These are phyloP conservation scores for Diaporthe caulivora DNA, from an alignment of 2,329 filamentous ascomycete genomes.

Conservation along the genomic window DNA sequence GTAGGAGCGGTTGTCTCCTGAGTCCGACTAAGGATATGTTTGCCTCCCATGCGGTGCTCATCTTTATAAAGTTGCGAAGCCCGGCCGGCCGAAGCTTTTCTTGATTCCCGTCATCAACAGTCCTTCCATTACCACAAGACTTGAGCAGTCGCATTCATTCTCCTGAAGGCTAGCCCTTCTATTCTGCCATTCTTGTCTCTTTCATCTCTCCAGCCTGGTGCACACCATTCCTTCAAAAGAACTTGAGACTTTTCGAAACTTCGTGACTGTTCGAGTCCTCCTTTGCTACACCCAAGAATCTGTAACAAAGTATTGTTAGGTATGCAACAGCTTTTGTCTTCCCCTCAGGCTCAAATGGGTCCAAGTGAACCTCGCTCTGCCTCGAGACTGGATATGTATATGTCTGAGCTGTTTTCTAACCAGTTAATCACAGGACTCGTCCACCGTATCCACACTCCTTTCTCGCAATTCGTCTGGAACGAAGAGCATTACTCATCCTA, in stretches of 20 bases:
- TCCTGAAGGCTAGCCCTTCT: conserved; percentile 52
- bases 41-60: conserved; percentile 36
- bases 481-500: conserved; percentile 46
- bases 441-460: conserved; percentile 43
- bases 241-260: conserved; percentile 45
- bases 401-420: conserved; percentile 22
- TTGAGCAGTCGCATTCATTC: conserved; percentile 52
- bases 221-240: conserved; percentile 52
- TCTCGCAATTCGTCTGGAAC: conserved; percentile 56
- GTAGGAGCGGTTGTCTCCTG: conserved; percentile 1
- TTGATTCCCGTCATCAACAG: conserved; percentile 42
- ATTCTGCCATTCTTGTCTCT: conserved; percentile 43
- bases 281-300: conserved; percentile 25
- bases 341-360: not conserved
- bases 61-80: conserved; percentile 41
- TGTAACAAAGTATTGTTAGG: conserved; percentile 34
- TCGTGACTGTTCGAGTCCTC: conserved; percentile 38
- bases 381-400: conserved; percentile 12
- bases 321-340: conserved; percentile 6
- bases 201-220: conserved; percentile 55
- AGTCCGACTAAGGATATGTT: conserved; percentile 9
- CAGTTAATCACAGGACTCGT: conserved; percentile 35
- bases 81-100: conserved; percentile 18
- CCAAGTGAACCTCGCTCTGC: not conserved
- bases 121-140: conserved; percentile 45